These are phyloP conservation scores for Eucalyptus microcorys DNA, from an alignment of 345 rosid genomes.

Conservation along the genomic window DNA sequence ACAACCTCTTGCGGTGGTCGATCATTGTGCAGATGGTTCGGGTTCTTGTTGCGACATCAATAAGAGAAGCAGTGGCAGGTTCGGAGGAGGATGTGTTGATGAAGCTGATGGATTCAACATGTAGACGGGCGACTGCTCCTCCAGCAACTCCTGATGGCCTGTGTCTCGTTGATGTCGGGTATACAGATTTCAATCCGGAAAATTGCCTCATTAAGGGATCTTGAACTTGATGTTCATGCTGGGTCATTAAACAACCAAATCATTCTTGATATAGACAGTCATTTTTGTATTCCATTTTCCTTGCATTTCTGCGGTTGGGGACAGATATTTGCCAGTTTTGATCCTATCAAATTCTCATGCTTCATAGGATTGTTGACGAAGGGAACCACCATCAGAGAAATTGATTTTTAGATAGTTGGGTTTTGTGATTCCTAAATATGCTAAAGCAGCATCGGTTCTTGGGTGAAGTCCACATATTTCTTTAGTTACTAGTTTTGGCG, in stretches of 20 bases:
- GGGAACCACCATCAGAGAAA: neutral
- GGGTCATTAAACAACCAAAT: neutral
- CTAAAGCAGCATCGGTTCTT: neutral
- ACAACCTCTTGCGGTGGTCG: neutral
- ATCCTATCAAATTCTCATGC: neutral
- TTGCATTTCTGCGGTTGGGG: neutral
- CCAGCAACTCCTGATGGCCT: slow-evolving; percentile 90
- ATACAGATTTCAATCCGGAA: slow-evolving; percentile 48
- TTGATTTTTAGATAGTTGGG: neutral
- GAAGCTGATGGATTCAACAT: slow-evolving; percentile 65
- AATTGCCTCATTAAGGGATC: slow-evolving; percentile 33
- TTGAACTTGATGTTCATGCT: neutral
- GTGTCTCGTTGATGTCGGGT: slow-evolving; percentile 80
- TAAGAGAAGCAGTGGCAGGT: slow-evolving; percentile 93
- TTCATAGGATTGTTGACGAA: neutral
- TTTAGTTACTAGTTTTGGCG: neutral
- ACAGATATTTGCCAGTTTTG: neutral
- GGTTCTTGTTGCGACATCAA: slow-evolving; percentile 79
- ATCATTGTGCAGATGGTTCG: slow-evolving; percentile 60
- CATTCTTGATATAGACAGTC: neutral
- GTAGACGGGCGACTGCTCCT: slow-evolving; percentile 92
- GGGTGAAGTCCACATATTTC: neutral
- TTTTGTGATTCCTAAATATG: neutral
- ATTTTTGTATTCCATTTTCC: neutral
- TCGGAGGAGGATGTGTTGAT: slow-evolving; percentile 65